Percentiles rank a stretch among this genome's conserved stretches.
Evolutionary conservation across 1,139 yeast genomes (phyloP).

Genomic region (Suhomyces guaymorum): DNA sequence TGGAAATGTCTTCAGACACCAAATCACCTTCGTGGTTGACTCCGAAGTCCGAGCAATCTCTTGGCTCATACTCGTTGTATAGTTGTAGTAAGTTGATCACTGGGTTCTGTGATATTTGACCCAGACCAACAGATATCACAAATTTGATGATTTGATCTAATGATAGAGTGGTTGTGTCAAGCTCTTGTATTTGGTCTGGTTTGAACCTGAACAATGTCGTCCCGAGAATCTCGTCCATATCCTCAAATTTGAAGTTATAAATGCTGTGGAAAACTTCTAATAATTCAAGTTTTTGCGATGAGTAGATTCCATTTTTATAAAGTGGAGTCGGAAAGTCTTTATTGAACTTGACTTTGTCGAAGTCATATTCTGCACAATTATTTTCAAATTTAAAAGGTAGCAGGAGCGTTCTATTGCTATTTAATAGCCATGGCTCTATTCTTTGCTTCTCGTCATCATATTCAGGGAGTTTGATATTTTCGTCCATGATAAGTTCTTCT

Average conservation of each 20-base stretch:
- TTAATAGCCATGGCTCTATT: conserved; percentile 7
- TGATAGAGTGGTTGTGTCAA: conserved; percentile 7
- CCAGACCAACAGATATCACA: conserved; percentile 1
- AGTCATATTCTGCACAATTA: conserved; percentile 2
- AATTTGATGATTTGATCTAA: conserved; percentile 7
- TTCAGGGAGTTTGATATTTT: conserved; percentile 10
- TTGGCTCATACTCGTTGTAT: conserved; percentile 13
- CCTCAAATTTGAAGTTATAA: conserved; percentile 17
- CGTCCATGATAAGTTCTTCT: conserved; percentile 9
- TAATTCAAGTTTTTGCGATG: conserved; percentile 16
- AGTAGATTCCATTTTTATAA: conserved; percentile 18
- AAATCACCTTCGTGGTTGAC: conserved; percentile 8
- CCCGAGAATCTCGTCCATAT: conserved; percentile 16
- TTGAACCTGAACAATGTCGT: conserved; percentile 13
- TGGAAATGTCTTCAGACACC: conserved; percentile 14
- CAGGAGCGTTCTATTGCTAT: neutral
- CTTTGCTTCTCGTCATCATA: conserved; percentile 13
- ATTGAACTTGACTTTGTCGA: conserved; percentile 1
- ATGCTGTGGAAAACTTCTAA: conserved; percentile 15
- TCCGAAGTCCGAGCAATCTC: conserved; percentile 12
- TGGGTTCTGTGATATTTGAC: conserved; percentile 5
- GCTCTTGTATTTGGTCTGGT: conserved; percentile 6
- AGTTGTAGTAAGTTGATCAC: conserved; percentile 10
- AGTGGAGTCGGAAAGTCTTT: conserved; percentile 14
- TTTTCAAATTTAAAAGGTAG: conserved; percentile 5